A percentile compares a stretch with the other conserved stretches of the same genome.
Conservation (phyloP, 495 filamentous ascomycete species). For the Hyaloscypha finlandica region DNA sequence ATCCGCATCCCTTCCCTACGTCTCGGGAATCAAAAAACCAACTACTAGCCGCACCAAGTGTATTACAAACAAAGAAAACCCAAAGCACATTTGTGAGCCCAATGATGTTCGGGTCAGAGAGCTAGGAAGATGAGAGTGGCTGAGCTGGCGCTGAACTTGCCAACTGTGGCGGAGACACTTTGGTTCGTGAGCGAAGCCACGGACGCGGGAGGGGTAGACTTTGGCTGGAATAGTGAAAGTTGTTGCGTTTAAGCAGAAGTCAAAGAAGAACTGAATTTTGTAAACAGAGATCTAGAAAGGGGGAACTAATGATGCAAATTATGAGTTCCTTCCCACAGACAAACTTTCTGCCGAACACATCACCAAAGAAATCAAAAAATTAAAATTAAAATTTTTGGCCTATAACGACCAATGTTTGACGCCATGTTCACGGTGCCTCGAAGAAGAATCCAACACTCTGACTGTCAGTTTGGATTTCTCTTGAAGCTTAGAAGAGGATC, state of each 20-base stretch:
- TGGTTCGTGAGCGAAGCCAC: conserved; percentile 76
- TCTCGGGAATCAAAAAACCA: conserved; percentile 68
- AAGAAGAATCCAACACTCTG: conserved; percentile 55
- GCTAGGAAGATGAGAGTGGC: conserved; percentile 77
- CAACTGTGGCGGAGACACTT: conserved; percentile 75
- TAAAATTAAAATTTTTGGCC: conserved; percentile 74
- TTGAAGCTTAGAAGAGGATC: neutral
- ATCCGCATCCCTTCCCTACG: conserved; percentile 54
- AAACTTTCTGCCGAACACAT: conserved; percentile 70
- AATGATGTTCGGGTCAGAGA: conserved; percentile 34
- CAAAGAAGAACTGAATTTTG: conserved; percentile 82
- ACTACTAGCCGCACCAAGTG: conserved; percentile 67
- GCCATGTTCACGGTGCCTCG: conserved; percentile 57
- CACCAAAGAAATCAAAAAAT: conserved; percentile 76
- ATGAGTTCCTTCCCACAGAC: conserved; percentile 83
- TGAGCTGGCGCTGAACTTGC: conserved; percentile 78
- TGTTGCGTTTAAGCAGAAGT: conserved; percentile 89
- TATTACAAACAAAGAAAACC: conserved; percentile 73
- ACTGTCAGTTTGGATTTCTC: neutral
- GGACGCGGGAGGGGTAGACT: conserved; percentile 85
- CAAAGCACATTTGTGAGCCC: conserved; percentile 53
- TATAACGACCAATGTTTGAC: conserved; percentile 68
- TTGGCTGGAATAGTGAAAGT: conserved; percentile 91
- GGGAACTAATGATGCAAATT: conserved; percentile 75
- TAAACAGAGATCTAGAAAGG: conserved; percentile 68